phyloP scores from a whole-genome alignment of 2,329 filamentous ascomycete species.

The Phialophora macrospora region DNA sequence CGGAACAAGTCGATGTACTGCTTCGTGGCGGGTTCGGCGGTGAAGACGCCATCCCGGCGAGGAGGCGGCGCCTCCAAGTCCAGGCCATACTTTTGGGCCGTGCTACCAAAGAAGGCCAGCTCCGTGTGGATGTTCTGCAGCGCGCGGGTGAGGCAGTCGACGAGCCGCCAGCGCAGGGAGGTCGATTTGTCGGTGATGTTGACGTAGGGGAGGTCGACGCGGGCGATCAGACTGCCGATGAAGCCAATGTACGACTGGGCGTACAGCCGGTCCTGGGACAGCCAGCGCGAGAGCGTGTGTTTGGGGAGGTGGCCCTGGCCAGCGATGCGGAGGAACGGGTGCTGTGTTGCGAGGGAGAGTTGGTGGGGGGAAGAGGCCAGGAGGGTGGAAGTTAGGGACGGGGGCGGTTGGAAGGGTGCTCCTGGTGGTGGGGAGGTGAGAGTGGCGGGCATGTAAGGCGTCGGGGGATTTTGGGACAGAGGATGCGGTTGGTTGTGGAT shows the following conservation, averaged over 20 bases:
- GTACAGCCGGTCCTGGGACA: conserved; percentile 73
- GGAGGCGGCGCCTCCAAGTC: conserved; percentile 47
- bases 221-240: conserved; percentile 66
- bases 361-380: conserved; percentile 26
- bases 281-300: conserved; percentile 65
- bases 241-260: conserved; percentile 72
- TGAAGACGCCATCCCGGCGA: conserved; percentile 36
- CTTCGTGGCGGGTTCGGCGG: conserved; percentile 54
- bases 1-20: conserved; percentile 65
- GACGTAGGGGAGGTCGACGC: conserved; percentile 61
- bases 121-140: conserved; percentile 70
- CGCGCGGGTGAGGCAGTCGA: conserved; percentile 67
- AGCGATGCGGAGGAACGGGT: conserved; percentile 68
- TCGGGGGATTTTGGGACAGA: conserved; percentile 4
- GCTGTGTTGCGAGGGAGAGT: conserved; percentile 58
- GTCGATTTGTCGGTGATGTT: conserved; percentile 42
- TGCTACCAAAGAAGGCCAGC: conserved; percentile 69
- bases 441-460: conserved; percentile 2
- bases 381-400: conserved; percentile 32
- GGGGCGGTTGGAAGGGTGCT: neutral
- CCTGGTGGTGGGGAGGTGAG: conserved; percentile 9
- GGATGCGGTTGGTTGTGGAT: conserved; percentile 16
- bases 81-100: conserved; percentile 65
- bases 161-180: conserved; percentile 59
- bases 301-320: conserved; percentile 66